Conservation (phyloP, 1,284 basidiomycete genomes). For the Paramarasmius palmivorus region DNA sequence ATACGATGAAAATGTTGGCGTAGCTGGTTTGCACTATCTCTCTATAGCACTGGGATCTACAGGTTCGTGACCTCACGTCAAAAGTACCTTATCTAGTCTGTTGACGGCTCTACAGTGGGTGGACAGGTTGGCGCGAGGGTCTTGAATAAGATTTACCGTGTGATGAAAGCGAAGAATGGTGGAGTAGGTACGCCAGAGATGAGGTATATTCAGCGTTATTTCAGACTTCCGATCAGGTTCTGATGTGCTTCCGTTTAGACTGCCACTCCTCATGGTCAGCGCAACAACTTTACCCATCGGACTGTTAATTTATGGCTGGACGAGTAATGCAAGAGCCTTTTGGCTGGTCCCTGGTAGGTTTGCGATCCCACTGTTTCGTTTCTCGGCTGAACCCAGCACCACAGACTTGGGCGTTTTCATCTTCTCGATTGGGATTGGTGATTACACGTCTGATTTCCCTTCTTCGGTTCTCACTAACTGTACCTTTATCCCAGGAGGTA, state of each 20-base stretch:
- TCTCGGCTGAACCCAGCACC: slow-evolving; percentile 2
- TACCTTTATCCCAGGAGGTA: slow-evolving; percentile 22
- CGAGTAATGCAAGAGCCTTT: slow-evolving; percentile 25
- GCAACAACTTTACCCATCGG: slow-evolving; percentile 32
- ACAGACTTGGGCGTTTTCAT: slow-evolving; percentile 33
- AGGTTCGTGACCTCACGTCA: slow-evolving; percentile 14
- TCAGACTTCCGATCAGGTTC: background rate
- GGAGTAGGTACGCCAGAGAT: slow-evolving; percentile 42
- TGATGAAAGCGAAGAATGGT: slow-evolving; percentile 34
- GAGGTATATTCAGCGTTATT: slow-evolving; percentile 22
- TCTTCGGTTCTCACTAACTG: background rate
- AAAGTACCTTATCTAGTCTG: slow-evolving; percentile 20
- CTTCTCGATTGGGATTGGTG: slow-evolving; percentile 31
- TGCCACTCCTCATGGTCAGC: slow-evolving; percentile 31
- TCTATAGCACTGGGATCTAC: slow-evolving; percentile 36
- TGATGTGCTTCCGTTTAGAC: slow-evolving; percentile 14
- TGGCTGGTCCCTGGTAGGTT: slow-evolving; percentile 29
- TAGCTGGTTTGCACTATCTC: slow-evolving; percentile 45
- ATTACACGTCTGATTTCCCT: background rate
- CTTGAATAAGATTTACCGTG: slow-evolving; percentile 40
- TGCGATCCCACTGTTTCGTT: background rate
- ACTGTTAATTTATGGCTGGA: slow-evolving; percentile 33
- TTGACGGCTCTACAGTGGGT: slow-evolving; percentile 33
- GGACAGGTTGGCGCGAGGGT: slow-evolving; percentile 39
- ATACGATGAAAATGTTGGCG: slow-evolving; percentile 37